Percentiles rank a stretch among this genome's conserved stretches.
Evolutionary conservation across 169 alveolate species (phyloP).

Genomic region (Cryptosporidium meleagridis): DNA sequence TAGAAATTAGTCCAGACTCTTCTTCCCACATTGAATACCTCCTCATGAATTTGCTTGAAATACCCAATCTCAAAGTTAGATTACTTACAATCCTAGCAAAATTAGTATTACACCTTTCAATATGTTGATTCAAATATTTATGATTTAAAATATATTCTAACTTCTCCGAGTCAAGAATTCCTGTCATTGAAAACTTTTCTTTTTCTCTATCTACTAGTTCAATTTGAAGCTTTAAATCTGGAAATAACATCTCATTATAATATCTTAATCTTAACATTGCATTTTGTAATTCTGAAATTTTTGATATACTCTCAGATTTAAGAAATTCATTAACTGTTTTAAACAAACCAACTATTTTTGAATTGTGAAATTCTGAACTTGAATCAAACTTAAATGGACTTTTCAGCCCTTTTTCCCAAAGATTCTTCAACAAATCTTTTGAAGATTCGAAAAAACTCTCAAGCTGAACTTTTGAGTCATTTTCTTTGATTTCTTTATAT

Average conservation of each 20-base stretch:
- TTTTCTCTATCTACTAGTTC: neutral
- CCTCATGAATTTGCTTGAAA: neutral
- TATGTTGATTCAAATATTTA: neutral
- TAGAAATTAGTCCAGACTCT: neutral
- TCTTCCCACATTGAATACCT: conserved; percentile 36
- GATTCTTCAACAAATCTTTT: neutral
- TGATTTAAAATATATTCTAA: neutral
- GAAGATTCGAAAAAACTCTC: conserved; percentile 1
- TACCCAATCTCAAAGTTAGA: conserved; percentile 2
- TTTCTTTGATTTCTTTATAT: neutral
- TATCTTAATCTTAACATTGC: neutral
- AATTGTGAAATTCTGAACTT: neutral
- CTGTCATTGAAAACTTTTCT: neutral
- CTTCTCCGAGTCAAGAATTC: neutral
- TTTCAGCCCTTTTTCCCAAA: conserved; percentile 12
- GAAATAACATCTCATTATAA: conserved; percentile 50
- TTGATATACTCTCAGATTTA: neutral
- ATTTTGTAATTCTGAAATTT: neutral
- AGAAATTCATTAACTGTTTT: conserved; percentile 2
- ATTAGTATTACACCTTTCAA: conserved; percentile 19
- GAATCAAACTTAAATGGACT: conserved; percentile 42
- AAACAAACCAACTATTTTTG: conserved; percentile 7
- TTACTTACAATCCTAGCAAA: neutral
- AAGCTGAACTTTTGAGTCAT: neutral
- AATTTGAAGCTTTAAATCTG: conserved; percentile 27